Base-by-base conservation (phyloP, 2,329 filamentous ascomycete genomes). In the Claviceps pazoutovae region DNA sequence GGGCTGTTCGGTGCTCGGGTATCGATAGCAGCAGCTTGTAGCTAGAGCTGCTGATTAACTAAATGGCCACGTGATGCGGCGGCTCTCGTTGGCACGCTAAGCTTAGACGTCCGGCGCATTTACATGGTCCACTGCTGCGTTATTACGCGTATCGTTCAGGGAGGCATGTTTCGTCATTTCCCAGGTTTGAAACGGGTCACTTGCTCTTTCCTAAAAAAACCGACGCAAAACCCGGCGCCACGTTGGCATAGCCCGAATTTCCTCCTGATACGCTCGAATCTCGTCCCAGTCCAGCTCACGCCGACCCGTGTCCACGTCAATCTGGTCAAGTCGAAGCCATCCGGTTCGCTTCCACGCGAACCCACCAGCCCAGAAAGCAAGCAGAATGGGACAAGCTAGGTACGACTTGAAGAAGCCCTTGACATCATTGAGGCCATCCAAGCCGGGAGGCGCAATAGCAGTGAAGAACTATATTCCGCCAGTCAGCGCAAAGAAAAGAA, bases 271-370 rank as follows among this genome's bases (percentile, higher is more conserved):
- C 11, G 54, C 56, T 9, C 48, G 50, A 77, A 83, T 81, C 42
- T 69, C 68, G 11, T 83, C 79, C 79, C 79, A 84, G 62, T 86
- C 76, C 53, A 84, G 73, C 65, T 80, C 76, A 56, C 82, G 75
- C 53, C 82, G 76, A 49, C 80, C 82, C 51, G 74, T 76, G 62
- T 86, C 82, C 52, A 87, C 73, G 58, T 87, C 83, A 57, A 88
- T 85, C 56, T 85, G 69, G 36, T 70, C 63, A 2, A 75, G 70
- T 39, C 65, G 72, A 53, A 83, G 68, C 76, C 78, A 84, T 21
- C 76, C 76, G 47, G 72, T 65, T 48, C 80, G 71, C 72, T 86
- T 86, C 83, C 82, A 86, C 54, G 79, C 44, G 62, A 76, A 86
- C 2, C 82, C 79, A 49, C 68, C 60, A 44, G 68, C 56, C 74